Base-by-base conservation (phyloP, 1,284 basidiomycete genomes). In the Puccinia horiana region DNA sequence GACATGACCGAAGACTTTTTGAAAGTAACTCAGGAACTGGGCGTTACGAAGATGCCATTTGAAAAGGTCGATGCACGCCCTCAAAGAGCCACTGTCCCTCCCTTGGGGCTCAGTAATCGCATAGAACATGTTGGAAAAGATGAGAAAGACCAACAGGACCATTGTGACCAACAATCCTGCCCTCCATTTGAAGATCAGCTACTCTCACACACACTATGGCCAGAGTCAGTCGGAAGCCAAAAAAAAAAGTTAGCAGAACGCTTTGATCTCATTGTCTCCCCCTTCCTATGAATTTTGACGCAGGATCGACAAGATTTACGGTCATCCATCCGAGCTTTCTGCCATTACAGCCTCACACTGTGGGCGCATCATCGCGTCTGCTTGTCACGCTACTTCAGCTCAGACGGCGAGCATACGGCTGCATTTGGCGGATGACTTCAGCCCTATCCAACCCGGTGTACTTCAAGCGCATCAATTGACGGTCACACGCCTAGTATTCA, bases 261-360 rank as follows among this genome's bases (percentile, higher is more conserved):
- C 35, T 12, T 40, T 54, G 42, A 75, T 6, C 72, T 54, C 5
- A 56, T 37, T 35, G 11, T 44, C 20, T 37, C 47, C 26, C 20
- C 58, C 83, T 40, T 29, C 16, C 16, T 6, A 1, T 23, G 26
- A 67, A 32, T 61, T 42, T n/a, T 49, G 42, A 2, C n/a, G 18
- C 56, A 84, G 84, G 83, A 85, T 92, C 0, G 96, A 99, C 86
- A 99, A 99, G 87, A 89, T 99, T 1, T 99, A 98, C 87, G 97
- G 96, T 0, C 97, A 99, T 87, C 95, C 95, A 47, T 98, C 98
- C 86, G 97, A 99, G 90, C 93, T 94, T 4, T 92, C 94, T 77
- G 90, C 92, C 0, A 88, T 96, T 2, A 91, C 92, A 0, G 89
- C 91, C 0, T 96, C 95, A 0, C 90, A 90, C 75, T 90, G 90